Conservation (phyloP, 345 rosid genomes). For the Brassica napus region DNA sequence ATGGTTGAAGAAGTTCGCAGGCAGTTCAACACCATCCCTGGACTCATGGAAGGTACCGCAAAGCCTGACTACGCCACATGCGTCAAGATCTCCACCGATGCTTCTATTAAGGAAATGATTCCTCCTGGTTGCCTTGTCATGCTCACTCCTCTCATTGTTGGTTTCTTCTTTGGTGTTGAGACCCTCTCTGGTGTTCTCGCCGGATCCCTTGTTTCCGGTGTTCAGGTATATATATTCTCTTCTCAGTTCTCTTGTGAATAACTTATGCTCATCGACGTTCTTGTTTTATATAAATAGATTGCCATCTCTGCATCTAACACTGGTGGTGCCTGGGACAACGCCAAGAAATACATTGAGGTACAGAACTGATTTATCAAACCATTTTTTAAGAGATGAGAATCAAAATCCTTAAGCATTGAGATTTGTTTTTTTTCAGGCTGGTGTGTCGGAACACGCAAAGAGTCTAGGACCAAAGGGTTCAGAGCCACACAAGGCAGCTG, state of each 20-base stretch:
- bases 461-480: constrained; percentile 96
- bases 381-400: background rate
- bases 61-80: no score
- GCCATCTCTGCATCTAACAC: constrained; percentile 98
- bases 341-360: constrained; percentile 96
- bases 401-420: background rate
- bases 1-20: constrained; percentile 97
- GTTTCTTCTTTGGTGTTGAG: constrained; percentile 82
- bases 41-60: constrained; percentile 75
- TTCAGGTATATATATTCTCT: constrained; percentile 55
- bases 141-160: constrained; percentile 52
- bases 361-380: background rate
- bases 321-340: constrained; percentile 98
- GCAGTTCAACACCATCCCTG: constrained; percentile 95
- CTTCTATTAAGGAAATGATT: no score
- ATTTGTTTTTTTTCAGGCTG: constrained; percentile 52
- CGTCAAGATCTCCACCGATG: no score
- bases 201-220: constrained; percentile 93
- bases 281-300: constrained; percentile 44
- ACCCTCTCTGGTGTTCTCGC: constrained; percentile 90
- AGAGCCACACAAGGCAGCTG: constrained; percentile 95
- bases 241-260: background rate
- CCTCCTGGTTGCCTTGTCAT: no score
- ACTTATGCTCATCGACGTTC: background rate
- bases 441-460: constrained; percentile 87